phyloP scores from a whole-genome alignment of 2,329 filamentous ascomycete genomes.

The Lachnellula cervina region DNA sequence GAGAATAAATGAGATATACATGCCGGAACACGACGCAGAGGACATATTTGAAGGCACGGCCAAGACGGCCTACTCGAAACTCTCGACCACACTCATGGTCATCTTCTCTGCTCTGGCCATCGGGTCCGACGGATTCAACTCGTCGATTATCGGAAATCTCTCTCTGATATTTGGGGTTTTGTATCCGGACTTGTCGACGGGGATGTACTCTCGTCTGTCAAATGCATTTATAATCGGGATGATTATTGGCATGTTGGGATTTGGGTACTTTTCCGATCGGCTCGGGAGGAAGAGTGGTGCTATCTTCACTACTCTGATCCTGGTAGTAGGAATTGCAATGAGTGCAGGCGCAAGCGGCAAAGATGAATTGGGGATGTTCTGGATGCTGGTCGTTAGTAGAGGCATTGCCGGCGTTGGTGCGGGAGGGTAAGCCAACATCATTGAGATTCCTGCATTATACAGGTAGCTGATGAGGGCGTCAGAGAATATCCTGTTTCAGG shows the following conservation, averaged over 20 bases:
- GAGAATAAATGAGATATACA: no score
- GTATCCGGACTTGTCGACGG: constrained; percentile 40
- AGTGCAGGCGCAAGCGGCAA: constrained; percentile 35
- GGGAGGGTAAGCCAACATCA: constrained; percentile 26
- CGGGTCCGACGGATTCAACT: constrained; percentile 43
- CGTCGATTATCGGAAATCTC: constrained; percentile 42
- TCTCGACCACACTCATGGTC: constrained; percentile 41
- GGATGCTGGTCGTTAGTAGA: constrained; percentile 38
- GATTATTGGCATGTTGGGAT: constrained; percentile 51
- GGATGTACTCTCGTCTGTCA: constrained; percentile 46
- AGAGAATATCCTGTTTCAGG: constrained; percentile 48
- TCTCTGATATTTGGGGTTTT: constrained; percentile 38
- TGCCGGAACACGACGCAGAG: no score
- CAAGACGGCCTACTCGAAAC: constrained; percentile 33
- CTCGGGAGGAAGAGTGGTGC: constrained; percentile 46
- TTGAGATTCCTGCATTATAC: neutral
- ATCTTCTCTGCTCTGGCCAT: constrained; percentile 43
- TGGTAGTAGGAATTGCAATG: constrained; percentile 36
- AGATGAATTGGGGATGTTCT: constrained; percentile 32
- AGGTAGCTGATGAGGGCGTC: neutral
- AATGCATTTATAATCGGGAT: constrained; percentile 53
- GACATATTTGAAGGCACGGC: neutral
- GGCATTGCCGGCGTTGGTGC: constrained; percentile 41
- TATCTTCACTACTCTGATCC: constrained; percentile 41
- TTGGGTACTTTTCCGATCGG: constrained; percentile 44